Percentiles rank a stretch among this genome's conserved stretches.
phyloP scores from a whole-genome alignment of 768 basidiomycete genomes.

The Holtermannia corniformis region DNA sequence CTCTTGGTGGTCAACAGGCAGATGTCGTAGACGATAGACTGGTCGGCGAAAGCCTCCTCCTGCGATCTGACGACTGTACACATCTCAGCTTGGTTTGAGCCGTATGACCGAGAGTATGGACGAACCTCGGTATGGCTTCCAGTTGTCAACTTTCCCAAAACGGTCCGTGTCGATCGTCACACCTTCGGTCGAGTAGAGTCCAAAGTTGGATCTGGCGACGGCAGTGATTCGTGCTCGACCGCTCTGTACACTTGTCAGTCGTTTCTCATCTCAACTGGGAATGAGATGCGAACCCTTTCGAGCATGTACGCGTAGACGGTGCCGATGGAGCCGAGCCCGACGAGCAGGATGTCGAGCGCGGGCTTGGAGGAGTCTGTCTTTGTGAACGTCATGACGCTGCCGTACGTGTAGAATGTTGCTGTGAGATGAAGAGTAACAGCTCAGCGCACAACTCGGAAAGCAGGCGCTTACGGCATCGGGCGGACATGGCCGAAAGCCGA shows the following conservation, averaged over 20 bases:
- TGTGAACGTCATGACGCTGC: neutral
- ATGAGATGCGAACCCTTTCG: constrained; percentile 52
- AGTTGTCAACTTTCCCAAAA: constrained; percentile 52
- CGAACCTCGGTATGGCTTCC: constrained; percentile 59
- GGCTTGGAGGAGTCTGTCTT: neutral
- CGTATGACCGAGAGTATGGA: no score
- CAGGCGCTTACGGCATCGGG: neutral
- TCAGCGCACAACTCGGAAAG: no score
- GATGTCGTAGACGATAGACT: constrained; percentile 51
- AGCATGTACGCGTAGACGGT: constrained; percentile 46
- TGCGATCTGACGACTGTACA: constrained; percentile 53
- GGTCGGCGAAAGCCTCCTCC: constrained; percentile 48
- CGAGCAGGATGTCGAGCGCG: constrained; percentile 25
- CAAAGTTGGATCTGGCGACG: constrained; percentile 63
- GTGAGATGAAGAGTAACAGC: neutral
- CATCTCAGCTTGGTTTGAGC: constrained; percentile 2
- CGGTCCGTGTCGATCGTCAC: constrained; percentile 49
- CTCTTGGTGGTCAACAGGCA: constrained; percentile 64
- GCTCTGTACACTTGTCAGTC: constrained; percentile 40
- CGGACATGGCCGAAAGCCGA: neutral
- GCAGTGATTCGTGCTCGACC: constrained; percentile 58
- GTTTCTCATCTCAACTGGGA: neutral
- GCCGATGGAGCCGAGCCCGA: constrained; percentile 33
- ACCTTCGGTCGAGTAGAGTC: constrained; percentile 31
- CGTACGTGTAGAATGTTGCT: no score